Conservation (phyloP, 2,329 filamentous ascomycete genomes). For the Laburnicola sp. region DNA sequence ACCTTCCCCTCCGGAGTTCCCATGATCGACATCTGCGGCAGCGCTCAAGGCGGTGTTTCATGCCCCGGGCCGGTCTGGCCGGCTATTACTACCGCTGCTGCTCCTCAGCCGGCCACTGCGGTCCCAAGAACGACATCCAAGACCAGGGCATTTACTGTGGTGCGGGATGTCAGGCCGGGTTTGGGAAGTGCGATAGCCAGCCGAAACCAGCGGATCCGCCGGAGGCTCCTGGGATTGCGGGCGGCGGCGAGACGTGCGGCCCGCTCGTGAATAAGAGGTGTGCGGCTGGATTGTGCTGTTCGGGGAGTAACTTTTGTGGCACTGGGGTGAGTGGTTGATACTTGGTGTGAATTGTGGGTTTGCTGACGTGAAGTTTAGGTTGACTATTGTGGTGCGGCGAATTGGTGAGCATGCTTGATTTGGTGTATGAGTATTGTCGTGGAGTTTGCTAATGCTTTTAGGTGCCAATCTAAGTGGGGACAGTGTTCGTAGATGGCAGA, state of each 20-base stretch:
- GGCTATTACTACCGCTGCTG: conserved; percentile 51
- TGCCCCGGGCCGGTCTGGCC: conserved; percentile 45
- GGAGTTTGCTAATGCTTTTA: too few relatives aligned
- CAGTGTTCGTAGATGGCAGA: conserved; percentile 26
- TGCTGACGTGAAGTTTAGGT: conserved; percentile 1
- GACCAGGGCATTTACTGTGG: conserved; percentile 45
- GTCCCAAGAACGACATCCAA: conserved; percentile 48
- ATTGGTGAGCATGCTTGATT: conserved; percentile 24
- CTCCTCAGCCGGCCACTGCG: conserved; percentile 46
- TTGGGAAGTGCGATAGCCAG: conserved; percentile 39
- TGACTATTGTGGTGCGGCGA: conserved; percentile 43
- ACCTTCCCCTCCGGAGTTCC: conserved; percentile 38
- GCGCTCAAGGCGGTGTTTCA: conserved; percentile 41
- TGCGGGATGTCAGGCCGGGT: conserved; percentile 45
- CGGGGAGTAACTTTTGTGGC: conserved; percentile 48
- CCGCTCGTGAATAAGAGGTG: conserved; percentile 48
- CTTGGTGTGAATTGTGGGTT: background rate
- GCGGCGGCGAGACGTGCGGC: conserved; percentile 41
- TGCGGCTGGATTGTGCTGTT: conserved; percentile 42
- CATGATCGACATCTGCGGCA: conserved; percentile 47
- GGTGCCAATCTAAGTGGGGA: conserved; percentile 42
- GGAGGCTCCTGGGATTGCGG: conserved; percentile 19
- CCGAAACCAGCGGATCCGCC: conserved; percentile 31
- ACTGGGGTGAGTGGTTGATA: conserved; percentile 21
- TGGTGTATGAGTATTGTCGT: too few relatives aligned